Percentiles rank a stretch among this genome's conserved stretches.
Conservation (phyloP, 2,329 filamentous ascomycete species). For the Aspergillus phoenicis region DNA sequence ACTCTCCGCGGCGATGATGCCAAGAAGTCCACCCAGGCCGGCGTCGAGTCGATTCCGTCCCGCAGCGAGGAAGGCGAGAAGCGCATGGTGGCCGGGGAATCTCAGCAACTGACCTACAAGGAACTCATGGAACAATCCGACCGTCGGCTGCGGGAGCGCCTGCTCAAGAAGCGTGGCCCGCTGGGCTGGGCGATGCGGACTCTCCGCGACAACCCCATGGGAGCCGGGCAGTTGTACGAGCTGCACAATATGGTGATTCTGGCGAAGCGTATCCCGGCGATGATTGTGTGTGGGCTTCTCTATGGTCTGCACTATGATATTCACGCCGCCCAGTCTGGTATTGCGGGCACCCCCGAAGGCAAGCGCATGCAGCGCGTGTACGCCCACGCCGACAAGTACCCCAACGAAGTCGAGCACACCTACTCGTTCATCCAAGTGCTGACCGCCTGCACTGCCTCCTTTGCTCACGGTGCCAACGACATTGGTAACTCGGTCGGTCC, state of each 20-base stretch:
- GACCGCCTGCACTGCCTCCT: conserved; percentile 55
- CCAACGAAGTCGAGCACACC: conserved; percentile 69
- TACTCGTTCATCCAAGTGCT: conserved; percentile 59
- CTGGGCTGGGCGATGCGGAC: conserved; percentile 83
- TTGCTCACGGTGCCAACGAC: conserved; percentile 73
- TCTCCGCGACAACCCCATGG: conserved; percentile 73
- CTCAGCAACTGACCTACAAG: conserved; percentile 61
- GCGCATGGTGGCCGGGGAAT: conserved; percentile 50
- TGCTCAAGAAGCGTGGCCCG: conserved; percentile 64
- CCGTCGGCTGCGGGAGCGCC: conserved; percentile 62
- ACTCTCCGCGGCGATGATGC: conserved; percentile 50
- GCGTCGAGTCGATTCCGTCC: conserved; percentile 13
- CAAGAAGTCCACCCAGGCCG: conserved; percentile 40
- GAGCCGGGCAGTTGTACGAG: conserved; percentile 74
- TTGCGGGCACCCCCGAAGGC: conserved; percentile 72
- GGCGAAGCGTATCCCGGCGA: conserved; percentile 68
- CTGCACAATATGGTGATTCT: conserved; percentile 67
- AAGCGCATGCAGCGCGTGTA: conserved; percentile 71
- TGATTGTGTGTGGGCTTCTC: conserved; percentile 62
- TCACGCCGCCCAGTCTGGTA: conserved; percentile 72
- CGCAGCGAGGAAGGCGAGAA: conserved; percentile 37
- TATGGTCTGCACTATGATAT: conserved; percentile 84
- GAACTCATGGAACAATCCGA: conserved; percentile 61
- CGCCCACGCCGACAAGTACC: conserved; percentile 63
- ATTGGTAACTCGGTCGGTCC: conserved; percentile 71